Conservation (phyloP, 1,284 basidiomycete genomes). For the Lentinula novae-zelandiae region DNA sequence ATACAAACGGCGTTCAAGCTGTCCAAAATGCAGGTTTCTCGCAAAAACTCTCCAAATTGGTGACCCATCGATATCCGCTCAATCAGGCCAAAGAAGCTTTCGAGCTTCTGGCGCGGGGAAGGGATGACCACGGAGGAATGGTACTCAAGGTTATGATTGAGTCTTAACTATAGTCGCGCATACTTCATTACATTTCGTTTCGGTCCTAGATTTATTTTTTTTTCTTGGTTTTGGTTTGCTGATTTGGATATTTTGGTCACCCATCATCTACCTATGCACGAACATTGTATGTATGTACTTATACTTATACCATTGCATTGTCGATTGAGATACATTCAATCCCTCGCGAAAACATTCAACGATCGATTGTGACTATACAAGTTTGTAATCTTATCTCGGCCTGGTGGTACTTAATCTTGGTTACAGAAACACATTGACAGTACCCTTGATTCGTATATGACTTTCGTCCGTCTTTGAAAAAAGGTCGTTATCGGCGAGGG, state of each 20-base stretch:
- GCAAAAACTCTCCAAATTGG: conserved; percentile 45
- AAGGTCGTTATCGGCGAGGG: too few relatives aligned
- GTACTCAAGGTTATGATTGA: conserved; percentile 86
- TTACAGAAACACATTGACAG: too few relatives aligned
- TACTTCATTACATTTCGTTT: not conserved
- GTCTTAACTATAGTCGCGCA: not conserved
- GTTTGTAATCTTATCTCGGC: too few relatives aligned
- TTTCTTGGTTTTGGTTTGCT: not conserved
- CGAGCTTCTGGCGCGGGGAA: conserved; percentile 71
- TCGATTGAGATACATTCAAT: not conserved
- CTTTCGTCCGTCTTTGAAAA: too few relatives aligned
- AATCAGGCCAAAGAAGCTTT: conserved; percentile 71
- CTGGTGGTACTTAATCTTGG: too few relatives aligned
- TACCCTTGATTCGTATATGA: too few relatives aligned
- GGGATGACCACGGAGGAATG: conserved; percentile 73
- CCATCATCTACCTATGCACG: not conserved
- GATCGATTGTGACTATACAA: not conserved
- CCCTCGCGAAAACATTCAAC: not conserved
- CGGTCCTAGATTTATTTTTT: not conserved
- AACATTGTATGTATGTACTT: not conserved
- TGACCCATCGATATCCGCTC: conserved; percentile 78
- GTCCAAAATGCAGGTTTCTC: not conserved
- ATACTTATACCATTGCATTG: too few relatives aligned
- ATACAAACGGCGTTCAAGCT: not conserved
- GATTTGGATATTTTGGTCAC: too few relatives aligned